Evolutionary conservation across 2,329 filamentous ascomycete genomes (phyloP).

Genomic region (Verticillium isaacii): DNA sequence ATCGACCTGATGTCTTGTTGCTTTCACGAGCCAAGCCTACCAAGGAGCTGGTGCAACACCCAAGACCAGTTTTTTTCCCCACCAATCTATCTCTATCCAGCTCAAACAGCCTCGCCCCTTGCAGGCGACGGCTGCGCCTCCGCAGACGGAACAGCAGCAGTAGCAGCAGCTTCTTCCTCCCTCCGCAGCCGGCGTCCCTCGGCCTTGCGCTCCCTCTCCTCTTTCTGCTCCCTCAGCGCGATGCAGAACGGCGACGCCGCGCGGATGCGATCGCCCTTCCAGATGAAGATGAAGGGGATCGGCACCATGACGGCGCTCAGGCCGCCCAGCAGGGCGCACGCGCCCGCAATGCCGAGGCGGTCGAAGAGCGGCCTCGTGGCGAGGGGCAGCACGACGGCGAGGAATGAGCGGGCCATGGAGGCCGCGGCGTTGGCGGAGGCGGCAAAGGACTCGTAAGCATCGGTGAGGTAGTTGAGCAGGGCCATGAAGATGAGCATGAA

Average conservation of each 20-base stretch:
- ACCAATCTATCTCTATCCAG: neutral
- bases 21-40: neutral
- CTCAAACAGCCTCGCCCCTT: neutral
- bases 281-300: conserved; percentile 49
- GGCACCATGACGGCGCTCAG: conserved; percentile 44
- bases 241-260: conserved; percentile 57
- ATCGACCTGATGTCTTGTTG: neutral
- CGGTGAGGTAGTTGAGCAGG: conserved; percentile 59
- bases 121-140: conserved; percentile 3
- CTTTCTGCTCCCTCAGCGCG: conserved; percentile 47
- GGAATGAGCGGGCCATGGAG: conserved; percentile 12
- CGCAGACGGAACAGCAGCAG: conserved; percentile 5
- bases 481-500: conserved; percentile 61
- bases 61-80: neutral
- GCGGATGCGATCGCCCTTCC: conserved; percentile 51
- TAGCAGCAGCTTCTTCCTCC: conserved; percentile 1
- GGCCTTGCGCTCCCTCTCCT: conserved; percentile 35
- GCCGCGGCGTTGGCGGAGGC: conserved; percentile 16
- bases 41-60: neutral
- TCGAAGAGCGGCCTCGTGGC: conserved; percentile 46
- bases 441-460: conserved; percentile 63
- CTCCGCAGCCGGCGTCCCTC: conserved; percentile 28
- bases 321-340: conserved; percentile 48
- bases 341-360: conserved; percentile 40
- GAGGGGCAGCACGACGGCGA: conserved; percentile 45